These are phyloP conservation scores for Pisolithus orientalis DNA, from an alignment of 768 basidiomycete species.

Conservation along the genomic window DNA sequence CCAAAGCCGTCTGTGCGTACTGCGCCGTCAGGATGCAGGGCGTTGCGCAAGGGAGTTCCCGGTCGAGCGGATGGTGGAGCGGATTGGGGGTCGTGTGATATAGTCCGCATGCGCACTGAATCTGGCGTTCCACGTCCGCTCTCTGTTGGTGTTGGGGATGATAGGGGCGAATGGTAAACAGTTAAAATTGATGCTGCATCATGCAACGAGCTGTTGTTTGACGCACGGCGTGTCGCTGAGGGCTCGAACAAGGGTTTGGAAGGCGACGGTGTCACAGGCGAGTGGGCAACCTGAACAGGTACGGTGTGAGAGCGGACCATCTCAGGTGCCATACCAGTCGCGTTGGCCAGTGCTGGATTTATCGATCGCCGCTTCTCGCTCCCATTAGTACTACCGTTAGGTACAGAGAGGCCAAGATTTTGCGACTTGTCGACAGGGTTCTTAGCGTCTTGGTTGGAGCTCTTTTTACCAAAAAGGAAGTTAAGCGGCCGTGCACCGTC, in stretches of 20 bases:
- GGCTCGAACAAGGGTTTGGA: conserved; percentile 11
- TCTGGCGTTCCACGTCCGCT: conserved; percentile 33
- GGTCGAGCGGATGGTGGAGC: conserved; percentile 1
- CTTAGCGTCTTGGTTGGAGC: conserved; percentile 8
- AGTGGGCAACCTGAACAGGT: conserved; percentile 18
- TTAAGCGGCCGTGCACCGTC: conserved; percentile 37
- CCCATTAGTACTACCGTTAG: conserved; percentile 27
- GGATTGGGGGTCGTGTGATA: conserved; percentile 24
- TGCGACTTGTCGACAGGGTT: conserved; percentile 4
- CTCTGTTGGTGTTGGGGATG: conserved; percentile 30
- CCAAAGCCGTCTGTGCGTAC: conserved; percentile 27
- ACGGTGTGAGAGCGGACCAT: conserved; percentile 27
- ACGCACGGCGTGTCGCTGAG: conserved; percentile 9
- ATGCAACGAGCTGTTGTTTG: conserved; percentile 21
- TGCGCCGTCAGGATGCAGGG: conserved; percentile 23
- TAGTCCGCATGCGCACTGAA: conserved; percentile 34
- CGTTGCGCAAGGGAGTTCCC: conserved; percentile 10
- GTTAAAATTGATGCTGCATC: conserved; percentile 24
- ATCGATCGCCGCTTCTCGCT: conserved; percentile 48
- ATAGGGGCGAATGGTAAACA: conserved; percentile 31
- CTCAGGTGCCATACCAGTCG: conserved; percentile 15
- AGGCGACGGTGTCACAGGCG: conserved; percentile 18
- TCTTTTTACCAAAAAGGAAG: conserved; percentile 22
- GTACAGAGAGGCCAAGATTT: conserved; percentile 17
- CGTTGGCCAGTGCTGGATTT: conserved; percentile 43